Percentiles rank a stretch among this genome's conserved stretches.
Conservation (phyloP, 495 filamentous ascomycete species). For the Penicillium crystallinum region DNA sequence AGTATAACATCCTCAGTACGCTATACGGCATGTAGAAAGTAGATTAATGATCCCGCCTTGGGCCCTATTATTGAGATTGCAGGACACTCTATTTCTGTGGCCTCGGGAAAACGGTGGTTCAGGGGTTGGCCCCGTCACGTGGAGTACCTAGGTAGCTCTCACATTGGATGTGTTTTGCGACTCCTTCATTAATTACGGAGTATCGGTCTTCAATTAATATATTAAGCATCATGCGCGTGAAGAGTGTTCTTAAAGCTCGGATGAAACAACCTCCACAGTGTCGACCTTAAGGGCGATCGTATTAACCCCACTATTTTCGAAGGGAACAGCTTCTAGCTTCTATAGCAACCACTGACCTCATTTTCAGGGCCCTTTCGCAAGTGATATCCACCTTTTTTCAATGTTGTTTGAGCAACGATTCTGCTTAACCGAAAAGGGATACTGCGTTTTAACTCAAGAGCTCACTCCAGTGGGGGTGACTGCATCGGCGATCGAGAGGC, state of each 20-base stretch:
- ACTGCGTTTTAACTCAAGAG: background rate
- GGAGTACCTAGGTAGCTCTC: background rate
- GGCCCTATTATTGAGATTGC: background rate
- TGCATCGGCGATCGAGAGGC: conserved; percentile 8
- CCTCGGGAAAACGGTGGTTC: conserved; percentile 3
- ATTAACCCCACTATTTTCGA: conserved; percentile 1
- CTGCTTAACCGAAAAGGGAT: background rate
- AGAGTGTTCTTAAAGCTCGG: background rate
- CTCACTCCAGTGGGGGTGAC: conserved; percentile 10
- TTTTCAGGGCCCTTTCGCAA: background rate
- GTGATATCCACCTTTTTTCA: background rate
- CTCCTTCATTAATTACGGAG: background rate
- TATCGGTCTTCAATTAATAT: background rate
- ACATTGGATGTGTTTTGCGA: background rate
- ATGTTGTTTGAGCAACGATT: conserved; percentile 13
- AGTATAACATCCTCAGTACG: too few relatives aligned
- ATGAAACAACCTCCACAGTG: background rate
- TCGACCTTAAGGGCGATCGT: background rate
- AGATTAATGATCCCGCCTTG: background rate
- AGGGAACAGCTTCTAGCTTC: background rate
- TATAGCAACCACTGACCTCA: background rate
- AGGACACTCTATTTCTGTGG: background rate
- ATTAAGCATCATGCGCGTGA: background rate
- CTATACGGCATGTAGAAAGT: too few relatives aligned
- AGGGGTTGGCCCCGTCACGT: conserved; percentile 1